phyloP scores from a whole-genome alignment of 306 rosid genomes.

The Pyrus bretschneideri region DNA sequence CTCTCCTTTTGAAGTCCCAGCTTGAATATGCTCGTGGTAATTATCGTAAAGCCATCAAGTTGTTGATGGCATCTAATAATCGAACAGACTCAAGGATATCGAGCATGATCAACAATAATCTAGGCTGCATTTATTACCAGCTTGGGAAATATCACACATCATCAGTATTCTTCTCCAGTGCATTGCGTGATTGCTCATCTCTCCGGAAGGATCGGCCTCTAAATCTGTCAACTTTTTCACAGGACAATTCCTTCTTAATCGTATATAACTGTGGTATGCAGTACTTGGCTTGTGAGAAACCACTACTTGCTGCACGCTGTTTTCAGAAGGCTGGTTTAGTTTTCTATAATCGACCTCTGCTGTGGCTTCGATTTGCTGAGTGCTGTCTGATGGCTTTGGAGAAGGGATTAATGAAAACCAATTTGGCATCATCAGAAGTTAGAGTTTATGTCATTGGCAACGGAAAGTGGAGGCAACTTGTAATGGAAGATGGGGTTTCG shows the following conservation, averaged over 20 bases:
- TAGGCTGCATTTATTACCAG: constrained; percentile 94
- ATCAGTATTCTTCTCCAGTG: constrained; percentile 80
- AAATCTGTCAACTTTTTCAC: constrained; percentile 64
- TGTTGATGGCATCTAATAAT: constrained; percentile 78
- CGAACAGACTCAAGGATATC: constrained; percentile 63
- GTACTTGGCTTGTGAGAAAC: constrained; percentile 85
- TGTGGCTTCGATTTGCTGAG: constrained; percentile 97
- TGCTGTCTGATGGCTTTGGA: constrained; percentile 96
- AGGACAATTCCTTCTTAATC: constrained; percentile 78
- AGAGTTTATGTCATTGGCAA: constrained; percentile 66
- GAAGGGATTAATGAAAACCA: constrained; percentile 55
- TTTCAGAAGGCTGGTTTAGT: constrained; percentile 86
- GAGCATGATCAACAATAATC: constrained; percentile 81
- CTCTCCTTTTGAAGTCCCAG: constrained; percentile 92
- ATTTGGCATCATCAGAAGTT: constrained; percentile 43
- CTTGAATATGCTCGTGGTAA: constrained; percentile 96
- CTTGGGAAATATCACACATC: constrained; percentile 91
- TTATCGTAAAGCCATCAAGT: constrained; percentile 93
- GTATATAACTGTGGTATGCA: constrained; percentile 87
- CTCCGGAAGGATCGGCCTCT: constrained; percentile 70
- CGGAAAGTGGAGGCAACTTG: constrained; percentile 97
- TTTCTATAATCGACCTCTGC: constrained; percentile 71
- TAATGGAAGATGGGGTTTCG: constrained; percentile 50
- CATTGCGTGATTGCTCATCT: constrained; percentile 63
- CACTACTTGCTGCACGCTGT: constrained; percentile 82